Evolutionary conservation across 1,284 basidiomycete species (phyloP), one percentile per base, ranked within the genome.

Genomic region (Cutaneotrichosporon spelunceum): DNA sequence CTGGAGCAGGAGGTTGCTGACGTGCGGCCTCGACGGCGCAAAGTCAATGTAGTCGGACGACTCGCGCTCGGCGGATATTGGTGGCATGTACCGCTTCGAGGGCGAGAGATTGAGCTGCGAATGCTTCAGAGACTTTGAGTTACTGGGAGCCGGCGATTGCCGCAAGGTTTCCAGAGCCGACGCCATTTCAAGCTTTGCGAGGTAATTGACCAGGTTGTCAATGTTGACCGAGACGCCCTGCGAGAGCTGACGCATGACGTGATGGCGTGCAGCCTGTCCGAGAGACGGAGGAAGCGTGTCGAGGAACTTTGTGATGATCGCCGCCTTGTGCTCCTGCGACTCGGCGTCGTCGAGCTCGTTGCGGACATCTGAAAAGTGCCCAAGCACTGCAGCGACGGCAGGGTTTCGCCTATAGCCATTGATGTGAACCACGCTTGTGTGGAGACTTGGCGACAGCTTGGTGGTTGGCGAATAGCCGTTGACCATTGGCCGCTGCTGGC

Each of bases 1-100:
- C 7, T 27, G 14, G 26, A 54, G 36, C 10, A 62, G 24, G 2
- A 65, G 57, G 52, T 62, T 59, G 34, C 57, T 50, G n/a, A 62
- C 45, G n/a, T 56, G 54, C 10, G 63, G 63, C 8, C 63, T 57
- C 1, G 63, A 62, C 0, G 63, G 63, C 9, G 63, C 60, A 27
- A 65, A 65, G 21, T 59, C 60, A 8, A 55, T 49, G 29, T 45
- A 60, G 49, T 53, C 39, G 19, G 57, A 50, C n/a, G 57, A 23
- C 26, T 44, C 23, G 54, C 39, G 54, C 23, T 45, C 26, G 4
- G 26, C 54, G 11, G 52, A 53, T 21, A 36, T 36, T 21, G 30
- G 52, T 21, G 52, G 30, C 33, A 13, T 21, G 16, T 24, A 7
- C 9, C 54, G 53, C 19, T 24, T 57, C 3, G 49, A 21, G n/a